Evolutionary conservation across 805 yeast genomes (phyloP).

Genomic region (Candida morakotiae): DNA sequence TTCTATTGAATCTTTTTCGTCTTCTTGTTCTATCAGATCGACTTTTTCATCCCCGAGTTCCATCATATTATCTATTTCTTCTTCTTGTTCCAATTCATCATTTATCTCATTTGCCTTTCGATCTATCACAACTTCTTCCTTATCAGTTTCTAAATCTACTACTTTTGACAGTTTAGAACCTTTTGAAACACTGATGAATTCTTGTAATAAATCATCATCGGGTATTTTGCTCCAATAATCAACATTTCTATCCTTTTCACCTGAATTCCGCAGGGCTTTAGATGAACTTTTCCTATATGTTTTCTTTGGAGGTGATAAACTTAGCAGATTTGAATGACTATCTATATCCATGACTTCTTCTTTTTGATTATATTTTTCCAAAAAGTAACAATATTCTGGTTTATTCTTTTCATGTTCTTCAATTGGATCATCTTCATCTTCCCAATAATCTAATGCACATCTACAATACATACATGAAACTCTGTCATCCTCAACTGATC

Average conservation of each 20-base stretch:
- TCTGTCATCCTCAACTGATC: slow-evolving; percentile 23
- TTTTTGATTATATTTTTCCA: slow-evolving; percentile 12
- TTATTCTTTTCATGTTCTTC: slow-evolving; percentile 45
- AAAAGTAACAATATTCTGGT: slow-evolving; percentile 22
- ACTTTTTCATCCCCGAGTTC: background rate
- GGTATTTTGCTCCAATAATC: slow-evolving; percentile 22
- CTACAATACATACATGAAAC: slow-evolving; percentile 29
- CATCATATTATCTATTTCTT: background rate
- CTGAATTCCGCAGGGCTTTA: background rate
- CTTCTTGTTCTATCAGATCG: background rate
- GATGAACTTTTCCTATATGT: slow-evolving; percentile 5
- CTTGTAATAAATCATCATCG: slow-evolving; percentile 14
- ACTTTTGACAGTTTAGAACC: background rate
- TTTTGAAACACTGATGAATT: slow-evolving; percentile 8
- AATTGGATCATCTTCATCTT: slow-evolving; percentile 56
- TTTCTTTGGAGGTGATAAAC: background rate
- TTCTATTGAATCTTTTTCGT: background rate
- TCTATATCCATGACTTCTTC: background rate
- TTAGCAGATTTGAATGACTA: background rate
- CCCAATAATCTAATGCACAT: slow-evolving; percentile 47
- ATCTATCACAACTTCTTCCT: background rate
- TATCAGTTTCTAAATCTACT: background rate
- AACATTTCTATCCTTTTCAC: slow-evolving; percentile 16
- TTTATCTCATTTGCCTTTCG: background rate
- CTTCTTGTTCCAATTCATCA: slow-evolving; percentile 1